Percentiles rank a stretch among this genome's conserved stretches.
Evolutionary conservation across 192 early-diverging fungal species (phyloP).

Genomic region (Coemansia sp.): DNA sequence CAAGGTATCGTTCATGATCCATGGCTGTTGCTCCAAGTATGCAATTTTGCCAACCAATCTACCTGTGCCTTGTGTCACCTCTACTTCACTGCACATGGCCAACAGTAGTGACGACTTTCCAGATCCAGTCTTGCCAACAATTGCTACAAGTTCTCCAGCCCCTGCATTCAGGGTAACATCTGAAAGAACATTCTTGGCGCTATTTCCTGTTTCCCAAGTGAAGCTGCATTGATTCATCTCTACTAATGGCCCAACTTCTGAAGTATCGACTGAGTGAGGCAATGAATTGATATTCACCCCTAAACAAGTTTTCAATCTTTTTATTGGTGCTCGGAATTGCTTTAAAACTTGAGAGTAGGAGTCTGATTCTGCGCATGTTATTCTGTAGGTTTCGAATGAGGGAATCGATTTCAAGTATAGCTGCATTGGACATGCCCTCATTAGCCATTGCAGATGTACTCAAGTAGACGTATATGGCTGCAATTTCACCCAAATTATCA

Average conservation of each 20-base stretch:
- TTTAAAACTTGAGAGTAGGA: background rate
- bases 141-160: slow-evolving; percentile 52
- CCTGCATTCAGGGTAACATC: slow-evolving; percentile 7
- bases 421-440: background rate
- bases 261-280: background rate
- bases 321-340: background rate
- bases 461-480: background rate
- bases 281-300: slow-evolving; percentile 24
- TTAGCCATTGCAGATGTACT: background rate
- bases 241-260: background rate
- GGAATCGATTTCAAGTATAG: background rate
- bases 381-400: background rate
- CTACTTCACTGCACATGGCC: too few species aligned
- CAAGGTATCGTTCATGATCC: too few species aligned
- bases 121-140: slow-evolving; percentile 62
- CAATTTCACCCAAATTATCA: background rate
- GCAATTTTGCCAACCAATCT: too few species aligned
- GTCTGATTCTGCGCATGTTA: background rate
- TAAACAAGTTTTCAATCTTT: slow-evolving; percentile 13
- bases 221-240: slow-evolving; percentile 18
- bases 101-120: slow-evolving; percentile 59
- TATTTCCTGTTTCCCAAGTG: background rate
- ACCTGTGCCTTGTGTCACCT: too few species aligned
- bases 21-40: too few species aligned
- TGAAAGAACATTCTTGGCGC: background rate